phyloP scores from a whole-genome alignment of 345 rosid species.

The Eucalyptus regnans region DNA sequence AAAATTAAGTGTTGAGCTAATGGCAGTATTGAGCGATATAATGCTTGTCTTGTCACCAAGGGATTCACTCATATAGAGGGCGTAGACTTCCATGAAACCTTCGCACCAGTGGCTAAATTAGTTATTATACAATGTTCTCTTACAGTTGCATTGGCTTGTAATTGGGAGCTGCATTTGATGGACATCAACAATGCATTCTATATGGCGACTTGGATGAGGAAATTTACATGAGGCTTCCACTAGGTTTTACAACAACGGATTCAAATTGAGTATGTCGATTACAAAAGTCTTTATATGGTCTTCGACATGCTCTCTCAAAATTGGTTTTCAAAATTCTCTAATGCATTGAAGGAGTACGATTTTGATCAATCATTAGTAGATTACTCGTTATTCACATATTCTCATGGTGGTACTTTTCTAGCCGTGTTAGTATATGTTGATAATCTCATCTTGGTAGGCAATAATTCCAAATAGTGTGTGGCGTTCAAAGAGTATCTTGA shows the following conservation, averaged over 20 bases:
- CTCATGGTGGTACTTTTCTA: not conserved
- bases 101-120: not conserved
- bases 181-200: not conserved
- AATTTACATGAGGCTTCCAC: not conserved
- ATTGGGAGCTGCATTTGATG: not conserved
- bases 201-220: not conserved
- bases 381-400: not conserved
- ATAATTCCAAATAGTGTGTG: not conserved
- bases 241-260: not conserved
- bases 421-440: not conserved
- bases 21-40: not conserved
- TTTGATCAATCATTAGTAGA: not conserved
- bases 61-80: not conserved
- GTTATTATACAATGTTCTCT: not conserved
- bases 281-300: not conserved
- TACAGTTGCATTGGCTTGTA: not conserved
- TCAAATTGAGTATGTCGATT: not conserved
- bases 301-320: not conserved
- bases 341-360: not conserved
- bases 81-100: not conserved
- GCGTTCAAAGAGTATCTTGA: not conserved
- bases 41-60: not conserved
- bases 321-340: not conserved
- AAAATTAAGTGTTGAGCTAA: not conserved
- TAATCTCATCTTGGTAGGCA: not conserved